Percentiles rank a stretch among this genome's conserved stretches.
These are phyloP conservation scores for Verticillium albo-atrum DNA, from an alignment of 2,329 filamentous ascomycete genomes.

Conservation along the genomic window DNA sequence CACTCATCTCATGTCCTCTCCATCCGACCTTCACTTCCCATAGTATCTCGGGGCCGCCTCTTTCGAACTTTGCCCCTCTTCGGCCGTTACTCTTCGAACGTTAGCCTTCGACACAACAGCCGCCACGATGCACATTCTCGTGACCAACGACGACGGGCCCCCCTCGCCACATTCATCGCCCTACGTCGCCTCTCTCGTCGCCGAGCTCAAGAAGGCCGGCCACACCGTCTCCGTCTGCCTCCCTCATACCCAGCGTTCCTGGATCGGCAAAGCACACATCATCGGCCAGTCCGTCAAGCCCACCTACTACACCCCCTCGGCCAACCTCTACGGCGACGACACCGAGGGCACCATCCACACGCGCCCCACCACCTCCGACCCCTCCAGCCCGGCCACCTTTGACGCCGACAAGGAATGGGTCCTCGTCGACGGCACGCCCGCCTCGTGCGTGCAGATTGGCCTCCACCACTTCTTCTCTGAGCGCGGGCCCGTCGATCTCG, in stretches of 20 bases:
- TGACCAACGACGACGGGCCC: constrained; percentile 78
- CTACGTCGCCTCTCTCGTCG: constrained; percentile 71
- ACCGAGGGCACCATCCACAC: constrained; percentile 62
- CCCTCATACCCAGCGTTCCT: constrained; percentile 87
- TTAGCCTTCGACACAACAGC: not conserved
- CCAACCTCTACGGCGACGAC: constrained; percentile 32
- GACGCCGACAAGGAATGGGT: constrained; percentile 71
- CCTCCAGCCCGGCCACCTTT: constrained; percentile 16
- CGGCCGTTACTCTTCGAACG: too few relatives aligned
- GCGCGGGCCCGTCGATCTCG: constrained; percentile 67
- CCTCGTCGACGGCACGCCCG: constrained; percentile 75
- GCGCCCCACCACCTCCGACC: constrained; percentile 41
- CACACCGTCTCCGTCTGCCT: constrained; percentile 90
- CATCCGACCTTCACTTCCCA: not conserved
- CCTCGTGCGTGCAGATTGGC: constrained; percentile 77
- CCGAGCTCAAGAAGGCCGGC: constrained; percentile 66
- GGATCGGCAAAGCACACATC: constrained; percentile 98
- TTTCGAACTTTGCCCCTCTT: too few relatives aligned
- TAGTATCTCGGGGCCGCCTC: not conserved
- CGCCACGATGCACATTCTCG: constrained; percentile 54
- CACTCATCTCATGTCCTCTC: not conserved
- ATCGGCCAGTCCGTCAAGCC: constrained; percentile 85
- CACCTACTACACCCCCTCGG: constrained; percentile 69
- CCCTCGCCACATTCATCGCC: constrained; percentile 74
- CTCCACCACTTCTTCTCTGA: constrained; percentile 75